These are phyloP conservation scores for Malassezia brasiliensis DNA, from an alignment of 1,284 basidiomycete genomes.

Conservation along the genomic window DNA sequence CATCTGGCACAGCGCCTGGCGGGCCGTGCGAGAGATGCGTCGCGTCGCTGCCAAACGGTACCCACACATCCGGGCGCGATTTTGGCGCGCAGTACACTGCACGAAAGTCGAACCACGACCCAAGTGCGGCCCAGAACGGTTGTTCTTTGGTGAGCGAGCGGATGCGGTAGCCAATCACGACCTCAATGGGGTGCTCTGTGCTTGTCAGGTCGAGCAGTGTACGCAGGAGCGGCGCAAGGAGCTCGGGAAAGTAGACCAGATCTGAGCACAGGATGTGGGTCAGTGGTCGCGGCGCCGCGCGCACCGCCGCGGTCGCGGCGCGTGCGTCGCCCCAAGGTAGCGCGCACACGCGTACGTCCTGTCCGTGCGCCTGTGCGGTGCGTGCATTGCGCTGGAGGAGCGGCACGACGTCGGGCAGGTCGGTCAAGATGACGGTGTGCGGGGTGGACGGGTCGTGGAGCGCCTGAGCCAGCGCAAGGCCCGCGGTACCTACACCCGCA, in stretches of 20 bases:
- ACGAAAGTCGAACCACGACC: constrained; percentile 65
- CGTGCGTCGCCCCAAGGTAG: constrained; percentile 35
- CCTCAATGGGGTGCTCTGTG: constrained; percentile 13
- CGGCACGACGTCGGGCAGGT: constrained; percentile 38
- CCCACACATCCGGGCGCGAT: neutral
- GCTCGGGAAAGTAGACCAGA: constrained; percentile 45
- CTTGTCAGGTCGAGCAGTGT: constrained; percentile 32
- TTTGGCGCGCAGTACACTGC: constrained; percentile 52
- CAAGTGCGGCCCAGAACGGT: constrained; percentile 70
- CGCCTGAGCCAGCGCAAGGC: constrained; percentile 32
- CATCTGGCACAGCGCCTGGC: constrained; percentile 14
- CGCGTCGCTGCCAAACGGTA: constrained; percentile 6
- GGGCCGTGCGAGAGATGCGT: constrained; percentile 1
- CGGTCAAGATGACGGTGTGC: constrained; percentile 32
- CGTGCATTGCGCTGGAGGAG: constrained; percentile 35
- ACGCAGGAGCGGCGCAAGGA: constrained; percentile 38
- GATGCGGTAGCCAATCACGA: constrained; percentile 56
- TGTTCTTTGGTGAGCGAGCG: constrained; percentile 67
- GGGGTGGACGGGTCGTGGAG: constrained; percentile 2
- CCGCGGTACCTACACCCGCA: constrained; percentile 39
- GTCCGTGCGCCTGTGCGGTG: neutral
- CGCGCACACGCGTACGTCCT: constrained; percentile 18
- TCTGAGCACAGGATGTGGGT: constrained; percentile 44
- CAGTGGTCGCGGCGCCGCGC: constrained; percentile 14
- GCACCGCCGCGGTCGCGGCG: constrained; percentile 18